Base-by-base conservation (phyloP, 441 rosid genomes). In the Bruguiera hainesii region DNA sequence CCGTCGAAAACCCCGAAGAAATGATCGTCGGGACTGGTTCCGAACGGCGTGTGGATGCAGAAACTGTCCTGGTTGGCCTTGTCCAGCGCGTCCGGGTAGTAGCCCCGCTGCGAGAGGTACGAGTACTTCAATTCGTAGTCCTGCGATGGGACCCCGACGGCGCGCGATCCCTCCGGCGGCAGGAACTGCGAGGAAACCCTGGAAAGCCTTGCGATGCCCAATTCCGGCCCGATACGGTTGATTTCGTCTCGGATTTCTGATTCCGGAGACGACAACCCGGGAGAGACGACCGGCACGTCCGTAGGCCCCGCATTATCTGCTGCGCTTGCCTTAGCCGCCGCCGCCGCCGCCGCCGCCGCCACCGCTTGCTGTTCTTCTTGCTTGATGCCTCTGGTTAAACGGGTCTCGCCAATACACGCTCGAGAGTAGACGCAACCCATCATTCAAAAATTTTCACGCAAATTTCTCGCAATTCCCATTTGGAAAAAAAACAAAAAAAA, bases 61-160 rank as follows among this genome's bases (percentile, higher is more conserved):
- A 92, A 96, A 78, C 99, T 96, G 56, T 96, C 99, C 68, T 96
- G 99, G 80, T 96, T 96, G 31, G 97, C 96, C 75, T 96, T 96
- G 77, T 96, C 98, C 0, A 92, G 73, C 48, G 96, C 98, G 73
- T 93, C 99, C 6, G 99, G 99, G 68, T 96, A 96, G 58, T 89
- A 96, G 2, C 99, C 99, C 81, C 99, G 76, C 50, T 96, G 99
- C 11, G 99, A 96, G 2, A 96, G 64, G 73, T 69, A 96, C 2
- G 99, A 96, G 73, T 82, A 96, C 66, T 80, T 82, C 63, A 96
- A 68, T 61, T 89, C 92, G 65, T 83, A 96, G 76, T 74, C 69
- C 25, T 69, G 84, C 1, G 88, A 85, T 0, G 94, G 96, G 23
- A 96, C 77, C 49, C 78, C 82, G 6, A 92, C 81, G 35, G 80